These are phyloP conservation scores for Oryza rufipogon DNA, from an alignment of 176 grass and related monocot genomes.

Conservation along the genomic window DNA sequence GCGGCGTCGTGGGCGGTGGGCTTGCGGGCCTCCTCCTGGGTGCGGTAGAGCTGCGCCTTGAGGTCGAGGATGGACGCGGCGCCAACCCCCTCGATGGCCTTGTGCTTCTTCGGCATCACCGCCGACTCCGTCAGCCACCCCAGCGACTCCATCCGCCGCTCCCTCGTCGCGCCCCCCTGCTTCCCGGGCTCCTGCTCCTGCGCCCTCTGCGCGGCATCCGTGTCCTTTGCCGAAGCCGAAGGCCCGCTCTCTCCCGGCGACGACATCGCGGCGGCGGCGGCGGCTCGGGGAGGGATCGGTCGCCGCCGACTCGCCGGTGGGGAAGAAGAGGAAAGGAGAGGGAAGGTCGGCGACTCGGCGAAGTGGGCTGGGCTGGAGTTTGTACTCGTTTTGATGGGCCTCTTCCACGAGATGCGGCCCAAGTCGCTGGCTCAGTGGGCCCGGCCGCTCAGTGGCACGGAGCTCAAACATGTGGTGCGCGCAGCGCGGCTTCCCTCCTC, in stretches of 20 bases:
- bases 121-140: conserved; percentile 97
- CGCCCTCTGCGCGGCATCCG: neutral
- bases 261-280: conserved; percentile 39
- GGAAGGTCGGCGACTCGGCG: neutral
- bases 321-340: neutral
- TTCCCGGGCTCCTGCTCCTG: conserved; percentile 6
- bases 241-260: conserved; percentile 33
- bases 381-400: neutral
- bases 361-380: neutral
- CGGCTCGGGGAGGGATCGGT: neutral
- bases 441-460: neutral
- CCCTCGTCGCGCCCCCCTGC: conserved; percentile 29
- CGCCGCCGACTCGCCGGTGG: neutral
- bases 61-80: conserved; percentile 93
- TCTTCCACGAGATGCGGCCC: neutral
- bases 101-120: conserved; percentile 98
- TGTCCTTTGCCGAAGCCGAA: neutral
- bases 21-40: conserved; percentile 79
- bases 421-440: conserved; percentile 6
- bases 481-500: neutral
- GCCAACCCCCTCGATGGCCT: conserved; percentile 91
- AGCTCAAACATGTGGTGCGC: conserved; percentile 40
- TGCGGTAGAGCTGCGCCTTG: conserved; percentile 91
- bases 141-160: conserved; percentile 76
- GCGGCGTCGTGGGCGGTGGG: conserved; percentile 49